Conservation (phyloP, 352 stramenopile genomes). For the Globisporangium paddicum region DNA sequence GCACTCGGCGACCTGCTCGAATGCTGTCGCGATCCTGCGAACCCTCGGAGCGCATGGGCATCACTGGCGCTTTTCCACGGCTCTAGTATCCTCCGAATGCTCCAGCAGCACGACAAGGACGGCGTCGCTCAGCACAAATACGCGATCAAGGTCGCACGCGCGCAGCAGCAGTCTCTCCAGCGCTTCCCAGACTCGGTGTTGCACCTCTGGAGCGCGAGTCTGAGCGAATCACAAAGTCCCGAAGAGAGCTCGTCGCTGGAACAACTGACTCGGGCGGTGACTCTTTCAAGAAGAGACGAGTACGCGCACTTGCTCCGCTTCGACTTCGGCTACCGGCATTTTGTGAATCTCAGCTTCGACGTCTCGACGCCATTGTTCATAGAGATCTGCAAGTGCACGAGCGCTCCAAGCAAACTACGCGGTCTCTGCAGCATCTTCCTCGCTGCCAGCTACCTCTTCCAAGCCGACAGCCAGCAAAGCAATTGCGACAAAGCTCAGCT, state of each 20-base stretch:
- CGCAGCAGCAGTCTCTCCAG: constrained; percentile 14
- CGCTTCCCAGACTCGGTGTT: constrained; percentile 26
- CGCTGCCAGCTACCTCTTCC: constrained; percentile 25
- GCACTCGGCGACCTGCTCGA: constrained; percentile 24
- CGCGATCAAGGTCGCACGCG: not conserved
- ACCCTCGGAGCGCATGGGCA: constrained; percentile 25
- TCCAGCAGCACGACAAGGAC: constrained; percentile 16
- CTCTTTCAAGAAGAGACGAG: constrained; percentile 12
- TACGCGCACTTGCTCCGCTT: constrained; percentile 32
- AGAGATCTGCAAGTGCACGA: constrained; percentile 29
- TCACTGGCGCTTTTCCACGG: constrained; percentile 28
- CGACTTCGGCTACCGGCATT: constrained; percentile 26
- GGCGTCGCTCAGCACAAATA: not conserved
- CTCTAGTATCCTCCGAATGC: constrained; percentile 17
- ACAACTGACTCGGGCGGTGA: constrained; percentile 4
- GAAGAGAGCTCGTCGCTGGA: not conserved
- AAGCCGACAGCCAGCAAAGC: not conserved
- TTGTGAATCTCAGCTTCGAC: constrained; percentile 24
- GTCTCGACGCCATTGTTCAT: constrained; percentile 26
- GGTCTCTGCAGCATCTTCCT: constrained; percentile 39
- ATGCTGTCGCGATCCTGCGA: constrained; percentile 5
- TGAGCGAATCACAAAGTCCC: not conserved
- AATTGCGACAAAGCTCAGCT: constrained; percentile 16
- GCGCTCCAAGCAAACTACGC: constrained; percentile 29
- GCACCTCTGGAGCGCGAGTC: constrained; percentile 31